phyloP scores from a whole-genome alignment of 2,329 filamentous ascomycete genomes.

The Colletotrichum truncatum region DNA sequence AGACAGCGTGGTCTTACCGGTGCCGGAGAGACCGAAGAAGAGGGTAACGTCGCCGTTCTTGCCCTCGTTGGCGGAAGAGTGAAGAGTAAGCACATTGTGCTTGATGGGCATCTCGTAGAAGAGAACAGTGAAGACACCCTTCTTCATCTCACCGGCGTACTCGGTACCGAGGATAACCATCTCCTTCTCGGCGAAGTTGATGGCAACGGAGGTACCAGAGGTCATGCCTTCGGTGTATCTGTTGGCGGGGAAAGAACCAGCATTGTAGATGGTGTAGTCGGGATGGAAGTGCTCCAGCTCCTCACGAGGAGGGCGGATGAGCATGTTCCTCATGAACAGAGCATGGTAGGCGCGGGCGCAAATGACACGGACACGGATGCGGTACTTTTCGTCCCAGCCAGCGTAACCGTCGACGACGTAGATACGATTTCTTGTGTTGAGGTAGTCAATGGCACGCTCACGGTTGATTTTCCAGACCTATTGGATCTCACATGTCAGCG shows the following conservation, averaged over 20 bases:
- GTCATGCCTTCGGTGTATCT: constrained; percentile 99
- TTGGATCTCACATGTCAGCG: constrained; percentile 28
- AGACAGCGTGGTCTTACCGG: constrained; percentile 97
- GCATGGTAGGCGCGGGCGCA: constrained; percentile 99
- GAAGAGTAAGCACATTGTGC: constrained; percentile 97
- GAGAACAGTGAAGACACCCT: constrained; percentile 97
- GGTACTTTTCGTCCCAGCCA: constrained; percentile 98
- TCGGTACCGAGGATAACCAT: constrained; percentile 99
- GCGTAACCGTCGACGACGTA: constrained; percentile 98
- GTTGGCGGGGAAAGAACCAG: constrained; percentile 97
- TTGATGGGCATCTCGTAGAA: constrained; percentile 99
- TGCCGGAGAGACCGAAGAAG: constrained; percentile 98
- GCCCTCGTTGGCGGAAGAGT: constrained; percentile 98
- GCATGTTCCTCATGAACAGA: constrained; percentile 99
- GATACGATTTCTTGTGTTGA: constrained; percentile 98
- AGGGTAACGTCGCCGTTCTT: constrained; percentile 94
- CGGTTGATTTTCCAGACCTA: constrained; percentile 99
- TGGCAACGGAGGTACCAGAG: constrained; percentile 94
- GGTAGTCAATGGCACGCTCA: constrained; percentile 97
- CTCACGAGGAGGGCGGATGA: constrained; percentile 90
- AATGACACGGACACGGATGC: constrained; percentile 96
- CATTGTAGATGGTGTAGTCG: constrained; percentile 99
- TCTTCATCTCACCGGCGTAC: constrained; percentile 98
- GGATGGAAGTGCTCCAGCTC: constrained; percentile 98
- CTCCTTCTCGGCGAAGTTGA: constrained; percentile 99